Evolutionary conservation across 1,284 basidiomycete genomes (phyloP).

Genomic region (Trichosporon coremiiforme): DNA sequence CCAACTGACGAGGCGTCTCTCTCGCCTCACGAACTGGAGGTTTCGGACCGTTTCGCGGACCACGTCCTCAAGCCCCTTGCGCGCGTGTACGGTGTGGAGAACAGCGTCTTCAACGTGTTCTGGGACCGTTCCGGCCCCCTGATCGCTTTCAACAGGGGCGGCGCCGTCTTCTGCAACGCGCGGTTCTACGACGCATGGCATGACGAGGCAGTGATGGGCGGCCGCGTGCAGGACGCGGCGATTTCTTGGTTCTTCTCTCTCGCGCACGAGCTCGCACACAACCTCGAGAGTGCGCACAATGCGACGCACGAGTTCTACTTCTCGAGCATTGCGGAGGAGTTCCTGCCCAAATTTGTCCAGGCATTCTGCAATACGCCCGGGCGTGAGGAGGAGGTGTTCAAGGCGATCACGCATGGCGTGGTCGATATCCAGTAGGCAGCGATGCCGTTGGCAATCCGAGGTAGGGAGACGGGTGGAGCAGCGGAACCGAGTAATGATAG

Average conservation of each 20-base stretch:
- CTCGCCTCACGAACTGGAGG: slow-evolving; percentile 38
- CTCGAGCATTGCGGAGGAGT: slow-evolving; percentile 79
- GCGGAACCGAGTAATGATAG: too few relatives aligned
- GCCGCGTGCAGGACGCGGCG: slow-evolving; percentile 60
- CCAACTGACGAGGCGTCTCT: slow-evolving; percentile 31
- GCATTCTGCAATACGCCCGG: not conserved
- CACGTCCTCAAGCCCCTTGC: slow-evolving; percentile 59
- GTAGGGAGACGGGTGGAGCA: too few relatives aligned
- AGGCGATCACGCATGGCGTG: not conserved
- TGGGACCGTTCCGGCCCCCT: slow-evolving; percentile 76
- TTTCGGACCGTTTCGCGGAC: slow-evolving; percentile 65
- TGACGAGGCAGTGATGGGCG: slow-evolving; percentile 41
- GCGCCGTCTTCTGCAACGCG: slow-evolving; percentile 86
- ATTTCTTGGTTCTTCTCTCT: slow-evolving; percentile 87
- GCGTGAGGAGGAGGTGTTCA: not conserved
- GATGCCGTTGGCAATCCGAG: too few relatives aligned
- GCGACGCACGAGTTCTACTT: slow-evolving; percentile 85
- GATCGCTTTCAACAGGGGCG: slow-evolving; percentile 92
- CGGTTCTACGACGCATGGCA: slow-evolving; percentile 84
- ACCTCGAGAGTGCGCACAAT: slow-evolving; percentile 57
- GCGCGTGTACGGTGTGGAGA: slow-evolving; percentile 48
- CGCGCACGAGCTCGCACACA: slow-evolving; percentile 65
- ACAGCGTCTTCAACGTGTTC: slow-evolving; percentile 79
- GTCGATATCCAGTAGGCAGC: not conserved
- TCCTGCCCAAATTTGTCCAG: slow-evolving; percentile 47